Conservation (phyloP, 495 filamentous ascomycete species). For the Penicillium ucsense region DNA sequence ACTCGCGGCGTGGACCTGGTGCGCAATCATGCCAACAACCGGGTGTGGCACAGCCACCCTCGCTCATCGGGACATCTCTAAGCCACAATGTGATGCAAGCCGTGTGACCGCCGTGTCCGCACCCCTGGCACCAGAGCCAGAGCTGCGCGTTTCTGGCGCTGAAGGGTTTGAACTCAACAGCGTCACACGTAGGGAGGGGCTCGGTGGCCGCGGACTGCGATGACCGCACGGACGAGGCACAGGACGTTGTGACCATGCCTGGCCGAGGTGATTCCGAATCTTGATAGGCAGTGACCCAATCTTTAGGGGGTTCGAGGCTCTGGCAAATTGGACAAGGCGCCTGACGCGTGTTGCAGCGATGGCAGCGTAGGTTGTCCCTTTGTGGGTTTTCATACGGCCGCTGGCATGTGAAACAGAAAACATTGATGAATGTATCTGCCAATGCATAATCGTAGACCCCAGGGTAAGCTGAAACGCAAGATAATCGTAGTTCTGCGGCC, state of each 20-base stretch:
- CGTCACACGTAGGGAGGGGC: conserved; percentile 12
- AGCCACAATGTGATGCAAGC: conserved; percentile 63
- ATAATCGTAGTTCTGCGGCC: conserved; percentile 58
- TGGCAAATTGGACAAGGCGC: conserved; percentile 38
- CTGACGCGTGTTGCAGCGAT: conserved; percentile 35
- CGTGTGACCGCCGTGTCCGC: conserved; percentile 65
- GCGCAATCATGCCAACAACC: conserved; percentile 68
- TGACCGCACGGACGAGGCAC: conserved; percentile 12
- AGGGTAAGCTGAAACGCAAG: conserved; percentile 51
- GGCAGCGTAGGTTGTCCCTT: conserved; percentile 32
- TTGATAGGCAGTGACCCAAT: conserved; percentile 32
- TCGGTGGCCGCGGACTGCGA: conserved; percentile 25
- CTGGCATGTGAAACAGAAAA: conserved; percentile 39
- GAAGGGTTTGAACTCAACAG: conserved; percentile 11
- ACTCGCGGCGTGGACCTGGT: conserved; percentile 48
- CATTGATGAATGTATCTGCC: conserved; percentile 36
- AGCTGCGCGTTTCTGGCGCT: conserved; percentile 28
- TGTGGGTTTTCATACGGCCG: conserved; percentile 36
- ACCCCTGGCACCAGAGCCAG: conserved; percentile 67
- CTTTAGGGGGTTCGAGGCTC: conserved; percentile 37
- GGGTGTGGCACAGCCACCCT: conserved; percentile 64
- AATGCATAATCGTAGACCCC: conserved; percentile 51
- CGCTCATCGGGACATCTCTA: conserved; percentile 41
- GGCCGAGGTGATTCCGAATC: conserved; percentile 1
- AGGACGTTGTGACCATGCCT: conserved; percentile 1